Evolutionary conservation across 202 grass and related monocot species (phyloP).

Genomic region (Zizania palustris): DNA sequence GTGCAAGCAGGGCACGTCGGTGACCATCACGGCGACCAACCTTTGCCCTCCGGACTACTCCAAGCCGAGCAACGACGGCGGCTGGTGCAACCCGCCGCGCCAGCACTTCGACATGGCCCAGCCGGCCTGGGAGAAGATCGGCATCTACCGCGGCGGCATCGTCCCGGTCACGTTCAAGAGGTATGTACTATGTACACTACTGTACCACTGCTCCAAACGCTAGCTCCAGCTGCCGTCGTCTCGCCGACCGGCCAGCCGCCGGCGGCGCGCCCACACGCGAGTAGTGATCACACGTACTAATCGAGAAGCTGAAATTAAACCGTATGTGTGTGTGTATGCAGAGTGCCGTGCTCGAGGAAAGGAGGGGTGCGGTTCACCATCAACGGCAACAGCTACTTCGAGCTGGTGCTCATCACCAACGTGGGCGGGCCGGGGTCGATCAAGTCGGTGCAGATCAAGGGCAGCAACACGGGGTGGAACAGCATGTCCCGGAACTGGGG

Average conservation of each 20-base stretch:
- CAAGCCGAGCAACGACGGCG: slow-evolving; percentile 57
- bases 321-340: not conserved
- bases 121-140: slow-evolving; percentile 85
- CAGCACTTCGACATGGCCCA: slow-evolving; percentile 94
- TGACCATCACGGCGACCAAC: slow-evolving; percentile 90
- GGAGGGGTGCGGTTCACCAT: slow-evolving; percentile 86
- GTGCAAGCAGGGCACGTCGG: slow-evolving; percentile 51
- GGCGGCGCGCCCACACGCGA: no score
- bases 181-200: slow-evolving; percentile 4
- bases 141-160: slow-evolving; percentile 61
- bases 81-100: slow-evolving; percentile 97
- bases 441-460: slow-evolving; percentile 56
- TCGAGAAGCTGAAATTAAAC: not conserved
- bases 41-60: slow-evolving; percentile 76
- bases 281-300: no score
- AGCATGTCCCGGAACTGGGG: slow-evolving; percentile 85
- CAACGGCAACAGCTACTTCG: slow-evolving; percentile 77
- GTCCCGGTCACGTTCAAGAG: slow-evolving; percentile 63
- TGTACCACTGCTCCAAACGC: not conserved
- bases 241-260: no score
- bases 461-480: slow-evolving; percentile 56
- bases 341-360: slow-evolving; percentile 61
- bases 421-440: slow-evolving; percentile 65
- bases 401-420: slow-evolving; percentile 84
- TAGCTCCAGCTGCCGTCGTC: no score